Conservation (phyloP, 2,329 filamentous ascomycete species). For the Mycogone perniciosa region DNA sequence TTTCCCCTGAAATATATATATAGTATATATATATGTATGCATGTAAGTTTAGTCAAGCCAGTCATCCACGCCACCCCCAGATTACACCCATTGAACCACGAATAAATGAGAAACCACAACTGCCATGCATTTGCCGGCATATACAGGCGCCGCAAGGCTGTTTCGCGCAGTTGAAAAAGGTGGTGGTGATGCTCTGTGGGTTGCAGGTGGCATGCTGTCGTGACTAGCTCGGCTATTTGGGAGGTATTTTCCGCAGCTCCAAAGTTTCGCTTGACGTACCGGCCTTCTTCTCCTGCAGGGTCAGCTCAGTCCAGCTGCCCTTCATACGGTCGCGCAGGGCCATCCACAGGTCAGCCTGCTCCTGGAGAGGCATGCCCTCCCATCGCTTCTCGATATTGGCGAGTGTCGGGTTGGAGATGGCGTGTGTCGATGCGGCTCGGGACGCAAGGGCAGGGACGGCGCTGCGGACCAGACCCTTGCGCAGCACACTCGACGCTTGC, state of each 20-base stretch:
- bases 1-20: slow-evolving; percentile 5
- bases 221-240: slow-evolving; percentile 21
- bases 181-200: slow-evolving; percentile 3
- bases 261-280: slow-evolving; percentile 56
- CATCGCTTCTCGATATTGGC: slow-evolving; percentile 99
- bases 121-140: too few species aligned
- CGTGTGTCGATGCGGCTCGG: slow-evolving; percentile 65
- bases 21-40: background rate
- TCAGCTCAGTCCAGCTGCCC: slow-evolving; percentile 92
- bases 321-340: slow-evolving; percentile 97
- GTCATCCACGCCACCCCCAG: too few species aligned
- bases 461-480: slow-evolving; percentile 41
- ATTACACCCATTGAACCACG: too few species aligned
- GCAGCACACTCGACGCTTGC: slow-evolving; percentile 46
- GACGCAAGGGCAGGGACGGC: slow-evolving; percentile 39
- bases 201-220: background rate
- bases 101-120: too few species aligned
- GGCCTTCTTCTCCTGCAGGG: slow-evolving; percentile 96
- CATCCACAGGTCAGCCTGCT: slow-evolving; percentile 99
- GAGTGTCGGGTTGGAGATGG: slow-evolving; percentile 95
- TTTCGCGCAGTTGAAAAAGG: slow-evolving; percentile 4
- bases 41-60: background rate
- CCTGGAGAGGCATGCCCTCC: slow-evolving; percentile 95
- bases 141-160: too few species aligned
- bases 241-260: slow-evolving; percentile 28